phyloP scores from a whole-genome alignment of 371 early-diverging fungal species.

The Mortierella sp. region DNA sequence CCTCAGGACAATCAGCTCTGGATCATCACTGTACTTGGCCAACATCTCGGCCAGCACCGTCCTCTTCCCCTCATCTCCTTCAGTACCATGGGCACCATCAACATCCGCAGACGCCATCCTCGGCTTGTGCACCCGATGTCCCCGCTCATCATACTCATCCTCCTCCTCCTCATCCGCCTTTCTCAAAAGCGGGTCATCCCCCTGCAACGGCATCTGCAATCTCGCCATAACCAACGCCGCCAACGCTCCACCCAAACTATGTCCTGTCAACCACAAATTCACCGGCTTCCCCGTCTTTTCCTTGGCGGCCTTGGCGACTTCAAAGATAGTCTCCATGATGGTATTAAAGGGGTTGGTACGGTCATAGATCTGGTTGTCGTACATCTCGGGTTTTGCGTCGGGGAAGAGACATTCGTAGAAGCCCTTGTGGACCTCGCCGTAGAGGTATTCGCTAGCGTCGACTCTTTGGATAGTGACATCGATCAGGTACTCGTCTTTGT shows the following conservation, averaged over 20 bases:
- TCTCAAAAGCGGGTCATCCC: constrained; percentile 41
- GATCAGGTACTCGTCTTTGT: constrained; percentile 61
- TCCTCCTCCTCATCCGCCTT: neutral
- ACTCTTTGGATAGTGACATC: constrained; percentile 47
- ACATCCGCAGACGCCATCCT: neutral
- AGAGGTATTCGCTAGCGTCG: constrained; percentile 43
- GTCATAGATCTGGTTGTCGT: constrained; percentile 38
- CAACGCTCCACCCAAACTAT: constrained; percentile 64
- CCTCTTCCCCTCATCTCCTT: neutral
- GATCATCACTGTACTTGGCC: constrained; percentile 11
- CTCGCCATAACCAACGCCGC: constrained; percentile 63
- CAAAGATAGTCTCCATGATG: constrained; percentile 60
- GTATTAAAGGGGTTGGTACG: constrained; percentile 62
- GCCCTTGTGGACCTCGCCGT: constrained; percentile 58
- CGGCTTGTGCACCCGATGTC: constrained; percentile 1
- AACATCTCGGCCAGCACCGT: neutral
- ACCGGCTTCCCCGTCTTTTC: constrained; percentile 52
- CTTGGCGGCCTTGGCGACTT: constrained; percentile 53
- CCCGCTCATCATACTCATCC: constrained; percentile 5
- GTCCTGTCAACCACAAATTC: constrained; percentile 67
- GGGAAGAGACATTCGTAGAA: constrained; percentile 57
- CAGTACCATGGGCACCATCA: neutral
- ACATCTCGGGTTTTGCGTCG: constrained; percentile 39
- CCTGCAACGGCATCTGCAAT: constrained; percentile 58
- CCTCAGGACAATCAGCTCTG: constrained; percentile 41